Evolutionary conservation across 2,329 filamentous ascomycete species (phyloP).

Genomic region (Helminthosporium solani): DNA sequence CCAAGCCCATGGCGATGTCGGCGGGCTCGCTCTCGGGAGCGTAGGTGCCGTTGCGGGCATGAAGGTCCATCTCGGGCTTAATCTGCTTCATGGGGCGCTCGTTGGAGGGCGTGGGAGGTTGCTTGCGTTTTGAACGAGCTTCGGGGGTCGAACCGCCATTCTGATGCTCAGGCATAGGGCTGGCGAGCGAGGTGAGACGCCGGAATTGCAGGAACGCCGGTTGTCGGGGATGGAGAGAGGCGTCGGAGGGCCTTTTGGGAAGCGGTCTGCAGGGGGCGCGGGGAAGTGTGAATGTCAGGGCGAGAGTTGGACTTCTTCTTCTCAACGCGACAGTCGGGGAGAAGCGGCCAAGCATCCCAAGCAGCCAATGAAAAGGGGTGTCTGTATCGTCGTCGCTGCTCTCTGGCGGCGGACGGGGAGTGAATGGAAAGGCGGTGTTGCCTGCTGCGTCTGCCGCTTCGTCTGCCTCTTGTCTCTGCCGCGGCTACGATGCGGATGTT

Average conservation of each 20-base stretch:
- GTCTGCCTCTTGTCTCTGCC: too few species aligned
- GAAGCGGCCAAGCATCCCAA: slow-evolving; percentile 34
- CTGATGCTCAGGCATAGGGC: slow-evolving; percentile 47
- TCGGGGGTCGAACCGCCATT: slow-evolving; percentile 50
- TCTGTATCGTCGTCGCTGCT: slow-evolving; percentile 1
- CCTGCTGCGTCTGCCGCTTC: neutral
- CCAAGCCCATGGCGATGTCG: slow-evolving; percentile 45
- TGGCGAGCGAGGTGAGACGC: slow-evolving; percentile 4
- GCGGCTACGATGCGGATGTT: too few species aligned
- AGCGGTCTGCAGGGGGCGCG: neutral
- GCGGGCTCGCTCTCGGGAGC: slow-evolving; percentile 20
- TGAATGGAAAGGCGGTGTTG: neutral
- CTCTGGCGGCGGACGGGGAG: neutral
- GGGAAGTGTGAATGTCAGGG: neutral
- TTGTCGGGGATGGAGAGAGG: slow-evolving; percentile 3
- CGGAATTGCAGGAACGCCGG: slow-evolving; percentile 1
- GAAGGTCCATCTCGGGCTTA: slow-evolving; percentile 48
- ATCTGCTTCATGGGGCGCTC: slow-evolving; percentile 59
- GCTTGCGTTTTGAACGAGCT: slow-evolving; percentile 56
- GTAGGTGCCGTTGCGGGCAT: slow-evolving; percentile 40
- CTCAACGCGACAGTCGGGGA: slow-evolving; percentile 28
- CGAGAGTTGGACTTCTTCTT: slow-evolving; percentile 23
- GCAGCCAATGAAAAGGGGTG: slow-evolving; percentile 1
- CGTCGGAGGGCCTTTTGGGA: slow-evolving; percentile 13
- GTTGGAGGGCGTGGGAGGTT: slow-evolving; percentile 50